A percentile compares a stretch with the other conserved stretches of the same genome.
These are phyloP conservation scores for Przewalskia tangutica DNA, from an alignment of 257 asterid species.

Conservation along the genomic window DNA sequence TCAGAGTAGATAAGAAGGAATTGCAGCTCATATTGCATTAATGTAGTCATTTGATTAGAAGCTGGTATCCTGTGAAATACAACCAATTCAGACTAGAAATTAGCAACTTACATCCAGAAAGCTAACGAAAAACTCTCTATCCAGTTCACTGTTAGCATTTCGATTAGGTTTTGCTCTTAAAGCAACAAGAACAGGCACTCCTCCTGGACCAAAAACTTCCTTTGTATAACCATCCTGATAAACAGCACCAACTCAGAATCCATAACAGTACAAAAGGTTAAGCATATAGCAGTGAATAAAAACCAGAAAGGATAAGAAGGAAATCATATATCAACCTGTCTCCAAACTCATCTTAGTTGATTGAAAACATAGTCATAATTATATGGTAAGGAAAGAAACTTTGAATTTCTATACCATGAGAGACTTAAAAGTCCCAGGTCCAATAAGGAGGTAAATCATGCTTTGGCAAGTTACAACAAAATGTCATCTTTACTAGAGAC, in stretches of 20 bases:
- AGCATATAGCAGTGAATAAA: background rate
- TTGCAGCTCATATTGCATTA: background rate
- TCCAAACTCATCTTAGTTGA: background rate
- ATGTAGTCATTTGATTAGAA: background rate
- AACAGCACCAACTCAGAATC: background rate
- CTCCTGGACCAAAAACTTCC: conserved; percentile 41
- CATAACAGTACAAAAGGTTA: background rate
- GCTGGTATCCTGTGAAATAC: background rate
- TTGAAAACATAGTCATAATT: background rate
- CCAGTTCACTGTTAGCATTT: conserved; percentile 21
- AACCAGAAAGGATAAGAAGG: background rate
- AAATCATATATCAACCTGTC: background rate
- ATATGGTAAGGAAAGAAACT: background rate
- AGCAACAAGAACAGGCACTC: conserved; percentile 67
- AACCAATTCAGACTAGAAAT: background rate
- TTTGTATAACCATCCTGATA: conserved; percentile 71
- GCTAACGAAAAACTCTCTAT: conserved; percentile 46
- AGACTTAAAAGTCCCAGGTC: background rate
- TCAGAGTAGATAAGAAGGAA: background rate
- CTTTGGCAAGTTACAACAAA: background rate
- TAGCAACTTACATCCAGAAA: conserved; percentile 56
- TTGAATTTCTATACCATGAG: background rate
- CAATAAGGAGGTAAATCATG: background rate
- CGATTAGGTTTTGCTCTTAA: conserved; percentile 60
- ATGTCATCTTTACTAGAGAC: background rate